phyloP scores from a whole-genome alignment of 2,329 filamentous ascomycete genomes.

The Leptographium wingfieldii region DNA sequence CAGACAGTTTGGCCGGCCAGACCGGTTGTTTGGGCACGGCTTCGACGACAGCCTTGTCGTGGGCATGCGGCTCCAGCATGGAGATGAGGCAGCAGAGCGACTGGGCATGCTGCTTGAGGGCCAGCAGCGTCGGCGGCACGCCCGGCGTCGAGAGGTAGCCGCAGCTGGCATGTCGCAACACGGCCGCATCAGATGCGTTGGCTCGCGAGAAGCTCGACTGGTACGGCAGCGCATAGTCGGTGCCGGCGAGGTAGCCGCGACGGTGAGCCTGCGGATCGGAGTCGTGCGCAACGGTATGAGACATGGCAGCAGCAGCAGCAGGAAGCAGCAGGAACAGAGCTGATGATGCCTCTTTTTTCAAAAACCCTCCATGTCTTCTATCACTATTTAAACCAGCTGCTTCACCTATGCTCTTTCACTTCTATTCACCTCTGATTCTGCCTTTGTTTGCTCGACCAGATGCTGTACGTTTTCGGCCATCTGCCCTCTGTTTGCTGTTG shows the following conservation, averaged over 20 bases:
- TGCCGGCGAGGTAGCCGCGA: slow-evolving; percentile 20
- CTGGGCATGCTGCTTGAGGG: slow-evolving; percentile 48
- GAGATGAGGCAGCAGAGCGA: slow-evolving; percentile 41
- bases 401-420: too few relatives aligned
- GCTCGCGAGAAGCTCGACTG: slow-evolving; percentile 25
- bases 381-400: not conserved
- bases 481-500: not conserved
- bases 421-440: not conserved
- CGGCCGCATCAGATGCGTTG: slow-evolving; percentile 16
- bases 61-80: slow-evolving; percentile 25
- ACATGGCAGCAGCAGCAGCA: slow-evolving; percentile 4
- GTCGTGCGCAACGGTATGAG: slow-evolving; percentile 10
- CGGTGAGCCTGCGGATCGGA: slow-evolving; percentile 8
- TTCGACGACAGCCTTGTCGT: slow-evolving; percentile 7
- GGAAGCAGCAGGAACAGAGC: too few relatives aligned
- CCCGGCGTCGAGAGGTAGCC: slow-evolving; percentile 41
- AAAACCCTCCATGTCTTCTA: not conserved
- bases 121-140: slow-evolving; percentile 38
- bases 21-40: not conserved
- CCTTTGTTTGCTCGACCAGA: not conserved
- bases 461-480: not conserved
- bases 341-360: not conserved
- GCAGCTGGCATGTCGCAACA: slow-evolving; percentile 41
- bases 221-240: slow-evolving; percentile 29
- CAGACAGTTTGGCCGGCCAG: too few relatives aligned